Conservation (phyloP, 176 grass and related monocot genomes). For the Poa annua region DNA sequence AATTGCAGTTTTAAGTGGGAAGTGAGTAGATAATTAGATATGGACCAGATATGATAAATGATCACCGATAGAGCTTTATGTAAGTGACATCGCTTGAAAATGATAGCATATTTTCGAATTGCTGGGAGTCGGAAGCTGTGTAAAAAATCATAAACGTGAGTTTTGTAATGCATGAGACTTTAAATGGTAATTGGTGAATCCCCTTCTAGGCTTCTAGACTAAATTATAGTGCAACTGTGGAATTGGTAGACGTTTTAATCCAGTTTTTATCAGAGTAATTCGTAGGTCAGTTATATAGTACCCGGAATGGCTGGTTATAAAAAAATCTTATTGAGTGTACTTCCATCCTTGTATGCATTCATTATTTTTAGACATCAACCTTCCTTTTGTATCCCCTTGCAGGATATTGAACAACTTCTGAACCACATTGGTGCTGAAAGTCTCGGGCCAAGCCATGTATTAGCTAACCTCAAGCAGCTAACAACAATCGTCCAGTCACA, state of each 20-base stretch:
- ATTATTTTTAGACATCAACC: neutral
- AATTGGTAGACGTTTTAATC: neutral
- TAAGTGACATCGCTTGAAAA: constrained; percentile 12
- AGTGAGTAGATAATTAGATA: constrained; percentile 8
- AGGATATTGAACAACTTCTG: constrained; percentile 90
- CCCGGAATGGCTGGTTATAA: neutral
- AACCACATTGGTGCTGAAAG: constrained; percentile 88
- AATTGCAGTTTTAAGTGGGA: neutral
- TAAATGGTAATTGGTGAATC: neutral
- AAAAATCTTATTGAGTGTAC: neutral
- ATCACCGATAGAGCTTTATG: neutral
- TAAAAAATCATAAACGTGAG: neutral
- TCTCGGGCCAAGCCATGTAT: constrained; percentile 82
- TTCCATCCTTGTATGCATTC: neutral
- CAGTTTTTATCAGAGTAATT: constrained; percentile 9
- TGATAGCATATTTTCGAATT: neutral
- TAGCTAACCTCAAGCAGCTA: constrained; percentile 94
- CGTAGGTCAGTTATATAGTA: neutral
- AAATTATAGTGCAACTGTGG: neutral
- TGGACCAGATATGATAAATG: constrained; percentile 1
- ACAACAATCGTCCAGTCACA: constrained; percentile 71
- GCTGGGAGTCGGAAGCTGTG: neutral
- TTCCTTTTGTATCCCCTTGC: neutral
- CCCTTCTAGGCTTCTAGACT: constrained; percentile 4
- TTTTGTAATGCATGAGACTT: neutral